These are phyloP conservation scores for Phytophthora pistaciae DNA, from an alignment of 352 stramenopile species.

Conservation along the genomic window DNA sequence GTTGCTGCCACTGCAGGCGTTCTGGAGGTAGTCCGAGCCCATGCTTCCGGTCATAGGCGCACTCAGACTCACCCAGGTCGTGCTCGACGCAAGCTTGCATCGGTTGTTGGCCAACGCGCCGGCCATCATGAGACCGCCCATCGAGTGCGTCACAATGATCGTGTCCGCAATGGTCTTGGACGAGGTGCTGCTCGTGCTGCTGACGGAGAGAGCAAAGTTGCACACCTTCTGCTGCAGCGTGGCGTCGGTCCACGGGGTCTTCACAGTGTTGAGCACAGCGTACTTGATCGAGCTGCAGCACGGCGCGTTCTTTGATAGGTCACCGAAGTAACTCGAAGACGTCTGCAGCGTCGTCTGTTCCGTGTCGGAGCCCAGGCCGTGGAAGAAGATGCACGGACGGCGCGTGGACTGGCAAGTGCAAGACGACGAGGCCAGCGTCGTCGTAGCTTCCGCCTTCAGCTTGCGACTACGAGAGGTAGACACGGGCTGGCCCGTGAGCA, in stretches of 20 bases:
- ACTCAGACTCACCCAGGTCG: slow-evolving; percentile 41
- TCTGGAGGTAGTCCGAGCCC: slow-evolving; percentile 42
- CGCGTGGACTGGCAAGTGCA: slow-evolving; percentile 21
- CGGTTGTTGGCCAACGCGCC: slow-evolving; percentile 38
- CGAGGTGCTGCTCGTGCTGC: slow-evolving; percentile 20
- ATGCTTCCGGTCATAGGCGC: slow-evolving; percentile 44
- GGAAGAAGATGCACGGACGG: slow-evolving; percentile 43
- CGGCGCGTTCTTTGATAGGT: slow-evolving; percentile 28
- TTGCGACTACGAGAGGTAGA: not conserved
- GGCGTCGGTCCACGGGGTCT: slow-evolving; percentile 29
- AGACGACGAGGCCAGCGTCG: slow-evolving; percentile 21
- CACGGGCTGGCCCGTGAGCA: slow-evolving; percentile 15
- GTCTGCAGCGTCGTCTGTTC: slow-evolving; percentile 21
- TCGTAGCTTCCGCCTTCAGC: slow-evolving; percentile 9
- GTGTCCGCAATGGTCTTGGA: slow-evolving; percentile 29
- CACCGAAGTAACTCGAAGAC: slow-evolving; percentile 31
- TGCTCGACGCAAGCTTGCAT: slow-evolving; percentile 40
- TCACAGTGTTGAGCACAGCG: slow-evolving; percentile 31
- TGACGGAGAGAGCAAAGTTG: slow-evolving; percentile 27
- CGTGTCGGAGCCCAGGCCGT: slow-evolving; percentile 23
- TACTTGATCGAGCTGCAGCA: slow-evolving; percentile 42
- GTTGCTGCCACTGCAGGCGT: slow-evolving; percentile 30
- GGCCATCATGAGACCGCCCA: slow-evolving; percentile 38
- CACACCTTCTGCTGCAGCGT: slow-evolving; percentile 36
- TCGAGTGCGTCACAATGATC: slow-evolving; percentile 46